Evolutionary conservation across 2,329 filamentous ascomycete genomes (phyloP).

Genomic region (Talaromyces funiculosus): DNA sequence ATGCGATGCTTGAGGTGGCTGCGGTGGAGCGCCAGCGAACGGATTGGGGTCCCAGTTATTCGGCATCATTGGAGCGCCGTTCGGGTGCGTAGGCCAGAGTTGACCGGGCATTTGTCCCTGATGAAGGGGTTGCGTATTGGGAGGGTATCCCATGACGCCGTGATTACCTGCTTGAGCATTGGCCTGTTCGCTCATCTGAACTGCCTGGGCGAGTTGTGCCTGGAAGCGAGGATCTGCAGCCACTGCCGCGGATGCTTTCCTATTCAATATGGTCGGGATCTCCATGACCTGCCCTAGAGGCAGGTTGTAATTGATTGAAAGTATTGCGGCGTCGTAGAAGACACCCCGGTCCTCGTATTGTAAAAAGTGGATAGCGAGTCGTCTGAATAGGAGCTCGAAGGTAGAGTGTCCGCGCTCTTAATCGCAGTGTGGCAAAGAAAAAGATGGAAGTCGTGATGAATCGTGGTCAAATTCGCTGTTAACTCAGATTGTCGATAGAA

Average conservation of each 20-base stretch:
- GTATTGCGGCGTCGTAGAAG: not conserved
- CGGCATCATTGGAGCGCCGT: slow-evolving; percentile 51
- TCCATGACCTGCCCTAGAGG: slow-evolving; percentile 43
- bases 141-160: slow-evolving; percentile 53
- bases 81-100: slow-evolving; percentile 36
- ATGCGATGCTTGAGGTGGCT: slow-evolving; percentile 41
- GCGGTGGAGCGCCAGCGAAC: slow-evolving; percentile 31
- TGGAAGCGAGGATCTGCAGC: slow-evolving; percentile 41
- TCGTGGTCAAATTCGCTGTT: not conserved
- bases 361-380: not conserved
- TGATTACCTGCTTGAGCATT: slow-evolving; percentile 52
- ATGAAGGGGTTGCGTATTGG: slow-evolving; percentile 49
- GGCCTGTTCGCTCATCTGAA: slow-evolving; percentile 53
- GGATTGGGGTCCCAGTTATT: slow-evolving; percentile 48
- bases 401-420: not conserved
- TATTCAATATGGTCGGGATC: slow-evolving; percentile 49
- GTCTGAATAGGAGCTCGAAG: not conserved
- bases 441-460: not conserved
- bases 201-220: slow-evolving; percentile 38
- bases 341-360: not conserved
- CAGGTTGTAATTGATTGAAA: slow-evolving; percentile 15
- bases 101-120: slow-evolving; percentile 45
- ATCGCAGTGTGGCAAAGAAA: not conserved
- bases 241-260: slow-evolving; percentile 42
- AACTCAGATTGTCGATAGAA: not conserved